Conservation (phyloP, 768 basidiomycete genomes). For the Mycena capillaripes region DNA sequence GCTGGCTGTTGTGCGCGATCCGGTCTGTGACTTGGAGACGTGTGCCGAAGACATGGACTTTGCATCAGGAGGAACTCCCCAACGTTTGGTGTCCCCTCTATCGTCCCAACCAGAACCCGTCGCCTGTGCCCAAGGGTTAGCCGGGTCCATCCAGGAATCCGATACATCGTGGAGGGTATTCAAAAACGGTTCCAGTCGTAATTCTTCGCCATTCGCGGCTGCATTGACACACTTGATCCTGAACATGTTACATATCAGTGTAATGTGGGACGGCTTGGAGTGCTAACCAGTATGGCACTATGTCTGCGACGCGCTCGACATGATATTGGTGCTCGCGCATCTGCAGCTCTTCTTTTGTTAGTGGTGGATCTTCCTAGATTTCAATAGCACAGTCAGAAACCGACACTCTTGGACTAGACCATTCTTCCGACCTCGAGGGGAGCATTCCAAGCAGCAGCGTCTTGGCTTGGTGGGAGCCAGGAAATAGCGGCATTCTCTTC, state of each 20-base stretch:
- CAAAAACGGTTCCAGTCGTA: slow-evolving; percentile 31
- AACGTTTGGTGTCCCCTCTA: slow-evolving; percentile 13
- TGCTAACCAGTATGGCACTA: slow-evolving; percentile 63
- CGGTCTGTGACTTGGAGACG: slow-evolving; percentile 9
- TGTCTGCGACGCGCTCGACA: slow-evolving; percentile 63
- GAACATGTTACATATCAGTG: no score
- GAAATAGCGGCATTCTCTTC: slow-evolving; percentile 40
- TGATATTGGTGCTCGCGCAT: slow-evolving; percentile 45
- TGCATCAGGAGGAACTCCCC: slow-evolving; percentile 17
- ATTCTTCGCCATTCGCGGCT: slow-evolving; percentile 27
- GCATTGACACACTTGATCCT: slow-evolving; percentile 38
- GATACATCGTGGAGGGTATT: slow-evolving; percentile 22
- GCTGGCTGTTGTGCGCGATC: slow-evolving; percentile 11
- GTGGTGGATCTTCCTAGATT: slow-evolving; percentile 33
- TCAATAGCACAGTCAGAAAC: neutral
- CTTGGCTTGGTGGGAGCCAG: slow-evolving; percentile 31
- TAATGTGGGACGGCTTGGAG: no score
- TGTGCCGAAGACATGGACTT: slow-evolving; percentile 12
- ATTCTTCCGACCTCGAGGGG: slow-evolving; percentile 29
- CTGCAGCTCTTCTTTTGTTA: slow-evolving; percentile 47
- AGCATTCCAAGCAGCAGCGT: slow-evolving; percentile 42
- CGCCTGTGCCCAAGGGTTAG: slow-evolving; percentile 18
- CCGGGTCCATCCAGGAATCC: slow-evolving; percentile 14
- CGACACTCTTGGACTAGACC: slow-evolving; percentile 9
- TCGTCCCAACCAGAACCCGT: slow-evolving; percentile 17